phyloP scores from a whole-genome alignment of 2,329 filamentous ascomycete species.

The Beauveria brongniartii region DNA sequence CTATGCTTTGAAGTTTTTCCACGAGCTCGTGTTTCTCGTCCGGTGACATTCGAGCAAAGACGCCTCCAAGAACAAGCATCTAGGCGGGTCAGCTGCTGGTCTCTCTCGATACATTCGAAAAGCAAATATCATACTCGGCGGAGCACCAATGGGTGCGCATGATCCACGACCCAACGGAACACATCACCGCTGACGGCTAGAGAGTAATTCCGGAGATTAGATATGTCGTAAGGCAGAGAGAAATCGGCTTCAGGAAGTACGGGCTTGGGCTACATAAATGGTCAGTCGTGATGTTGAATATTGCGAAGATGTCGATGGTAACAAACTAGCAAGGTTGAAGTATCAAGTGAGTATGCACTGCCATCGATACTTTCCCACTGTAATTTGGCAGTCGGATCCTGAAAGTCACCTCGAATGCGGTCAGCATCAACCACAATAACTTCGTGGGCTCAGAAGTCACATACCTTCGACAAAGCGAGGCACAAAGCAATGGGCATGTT shows the following conservation, averaged over 20 bases:
- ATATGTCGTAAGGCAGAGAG: conserved; percentile 77
- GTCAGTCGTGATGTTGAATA: neutral
- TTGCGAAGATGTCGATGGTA: neutral
- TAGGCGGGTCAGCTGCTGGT: conserved; percentile 26
- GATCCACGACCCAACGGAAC: conserved; percentile 95
- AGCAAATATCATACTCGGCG: conserved; percentile 44
- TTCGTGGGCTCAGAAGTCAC: conserved; percentile 2
- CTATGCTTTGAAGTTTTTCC: conserved; percentile 92
- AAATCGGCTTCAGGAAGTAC: conserved; percentile 64
- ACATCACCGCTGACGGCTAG: conserved; percentile 87
- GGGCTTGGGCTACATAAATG: conserved; percentile 55
- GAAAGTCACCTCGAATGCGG: conserved; percentile 49
- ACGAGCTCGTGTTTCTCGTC: conserved; percentile 98
- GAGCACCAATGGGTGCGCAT: conserved; percentile 70
- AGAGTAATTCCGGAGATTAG: conserved; percentile 76
- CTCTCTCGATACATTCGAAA: neutral
- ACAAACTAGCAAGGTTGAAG: conserved; percentile 61
- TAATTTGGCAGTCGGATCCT: conserved; percentile 64
- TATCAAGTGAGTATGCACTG: conserved; percentile 66
- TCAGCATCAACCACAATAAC: neutral
- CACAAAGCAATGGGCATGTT: conserved; percentile 81
- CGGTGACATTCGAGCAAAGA: conserved; percentile 97
- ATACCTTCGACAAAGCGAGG: conserved; percentile 74
- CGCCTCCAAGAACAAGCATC: conserved; percentile 86
- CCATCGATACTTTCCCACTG: conserved; percentile 96